phyloP scores from a whole-genome alignment of 805 yeast species.

The Kazachstania martiniae region DNA sequence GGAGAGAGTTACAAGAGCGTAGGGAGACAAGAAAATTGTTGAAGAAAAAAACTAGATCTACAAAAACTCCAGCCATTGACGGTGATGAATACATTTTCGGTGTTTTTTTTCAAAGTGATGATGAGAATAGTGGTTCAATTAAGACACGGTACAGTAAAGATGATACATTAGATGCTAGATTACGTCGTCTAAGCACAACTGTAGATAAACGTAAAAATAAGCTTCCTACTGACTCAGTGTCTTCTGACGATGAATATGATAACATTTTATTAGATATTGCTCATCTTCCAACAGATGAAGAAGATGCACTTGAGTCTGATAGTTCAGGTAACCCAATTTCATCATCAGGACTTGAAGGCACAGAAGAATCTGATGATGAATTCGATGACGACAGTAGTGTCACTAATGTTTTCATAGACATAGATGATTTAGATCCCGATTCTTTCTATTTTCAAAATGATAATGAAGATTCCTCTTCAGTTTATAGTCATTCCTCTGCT shows the following conservation, averaged over 20 bases:
- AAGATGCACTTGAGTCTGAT: slow-evolving; percentile 22
- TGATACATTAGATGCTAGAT: slow-evolving; percentile 3
- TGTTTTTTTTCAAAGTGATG: slow-evolving; percentile 26
- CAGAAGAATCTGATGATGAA: slow-evolving; percentile 13
- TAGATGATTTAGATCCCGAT: slow-evolving; percentile 30
- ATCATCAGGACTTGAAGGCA: slow-evolving; percentile 2
- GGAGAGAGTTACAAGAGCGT: slow-evolving; percentile 22
- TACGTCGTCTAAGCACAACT: slow-evolving; percentile 4
- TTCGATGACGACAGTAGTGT: slow-evolving; percentile 30
- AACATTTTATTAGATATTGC: slow-evolving; percentile 27
- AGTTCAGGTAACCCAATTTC: slow-evolving; percentile 27
- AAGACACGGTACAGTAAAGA: slow-evolving; percentile 3
- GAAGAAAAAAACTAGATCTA: slow-evolving; percentile 15
- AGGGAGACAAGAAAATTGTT: slow-evolving; percentile 20
- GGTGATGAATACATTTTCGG: slow-evolving; percentile 27
- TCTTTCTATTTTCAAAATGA: slow-evolving; percentile 27
- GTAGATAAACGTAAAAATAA: background rate
- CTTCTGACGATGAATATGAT: slow-evolving; percentile 26
- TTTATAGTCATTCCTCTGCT: slow-evolving; percentile 27
- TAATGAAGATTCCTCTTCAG: slow-evolving; percentile 36
- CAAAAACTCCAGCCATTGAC: slow-evolving; percentile 32
- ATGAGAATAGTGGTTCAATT: slow-evolving; percentile 8
- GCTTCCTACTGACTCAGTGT: slow-evolving; percentile 4
- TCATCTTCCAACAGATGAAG: slow-evolving; percentile 27
- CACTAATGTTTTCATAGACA: slow-evolving; percentile 30